Conservation (phyloP, 768 basidiomycete species). For the Dendrothele bispora region DNA sequence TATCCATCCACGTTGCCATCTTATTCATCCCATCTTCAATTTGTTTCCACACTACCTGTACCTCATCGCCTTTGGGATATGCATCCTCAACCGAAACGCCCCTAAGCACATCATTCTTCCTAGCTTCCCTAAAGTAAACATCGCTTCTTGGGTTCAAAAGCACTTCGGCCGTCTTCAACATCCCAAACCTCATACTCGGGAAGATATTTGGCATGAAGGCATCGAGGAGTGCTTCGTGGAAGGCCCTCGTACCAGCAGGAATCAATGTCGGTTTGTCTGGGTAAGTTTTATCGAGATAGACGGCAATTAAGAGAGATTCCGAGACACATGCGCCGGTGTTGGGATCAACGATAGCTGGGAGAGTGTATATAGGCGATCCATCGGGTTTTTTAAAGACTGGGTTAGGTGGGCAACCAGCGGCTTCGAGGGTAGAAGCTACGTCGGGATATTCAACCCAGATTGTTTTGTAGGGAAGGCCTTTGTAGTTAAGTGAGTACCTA, state of each 20-base stretch:
- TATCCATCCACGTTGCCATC: slow-evolving; percentile 10
- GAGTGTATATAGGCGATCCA: slow-evolving; percentile 37
- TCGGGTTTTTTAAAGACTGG: slow-evolving; percentile 33
- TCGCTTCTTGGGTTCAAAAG: too few species aligned
- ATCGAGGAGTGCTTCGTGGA: slow-evolving; percentile 37
- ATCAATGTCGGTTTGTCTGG: slow-evolving; percentile 41
- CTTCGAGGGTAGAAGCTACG: slow-evolving; percentile 34
- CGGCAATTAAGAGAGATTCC: slow-evolving; percentile 47
- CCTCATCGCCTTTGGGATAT: background rate
- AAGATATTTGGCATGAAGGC: slow-evolving; percentile 13
- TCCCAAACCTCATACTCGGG: too few species aligned
- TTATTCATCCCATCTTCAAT: slow-evolving; percentile 8
- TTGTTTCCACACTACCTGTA: slow-evolving; percentile 3
- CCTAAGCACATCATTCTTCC: background rate
- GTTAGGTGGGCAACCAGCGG: slow-evolving; percentile 34
- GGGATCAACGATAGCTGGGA: slow-evolving; percentile 52
- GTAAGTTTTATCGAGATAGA: slow-evolving; percentile 51
- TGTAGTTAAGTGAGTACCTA: slow-evolving; percentile 20
- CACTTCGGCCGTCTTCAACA: too few species aligned
- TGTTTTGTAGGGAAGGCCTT: slow-evolving; percentile 41
- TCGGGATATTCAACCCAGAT: slow-evolving; percentile 55
- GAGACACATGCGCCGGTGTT: slow-evolving; percentile 34
- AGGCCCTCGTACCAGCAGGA: slow-evolving; percentile 33
- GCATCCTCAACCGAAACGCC: slow-evolving; percentile 1
- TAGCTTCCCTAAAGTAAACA: too few species aligned